Base-by-base conservation (phyloP, 805 yeast genomes). In the Pichia membranifaciens region DNA sequence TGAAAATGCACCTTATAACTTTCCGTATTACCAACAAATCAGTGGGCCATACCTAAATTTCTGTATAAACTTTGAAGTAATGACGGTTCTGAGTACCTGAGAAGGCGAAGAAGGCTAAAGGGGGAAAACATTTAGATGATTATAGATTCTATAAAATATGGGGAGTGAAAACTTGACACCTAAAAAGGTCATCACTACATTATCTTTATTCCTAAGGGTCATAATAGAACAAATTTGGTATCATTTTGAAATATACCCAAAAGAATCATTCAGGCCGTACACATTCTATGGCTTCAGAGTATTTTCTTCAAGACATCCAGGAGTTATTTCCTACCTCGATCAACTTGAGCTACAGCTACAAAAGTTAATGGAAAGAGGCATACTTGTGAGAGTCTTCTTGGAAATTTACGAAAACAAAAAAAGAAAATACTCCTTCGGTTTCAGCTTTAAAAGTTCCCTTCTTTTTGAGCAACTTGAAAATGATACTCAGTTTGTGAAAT, bases 171-270 rank as follows among this genome's bases (percentile, higher is more conserved):
- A 34, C 17, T 20, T 43, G 8, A 42, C 43, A 10, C 38, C 47
- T 3, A 4, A 5, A 7, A 18, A 33, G 12, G 29, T 38, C 8
- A 20, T 47, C 2, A 20, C 39, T 16, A 34, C 23, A 7, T 12
- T 43, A 3, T 16, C 41, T 4, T 34, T 37, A 5, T 48, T 48
- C 31, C 15, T 48, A 6, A 21, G 50, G 7, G 50, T 39, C 2
- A 35, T 31, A 10, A 48, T 48, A 10, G 82, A 82, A 50, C 78
- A 78, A 37, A 67, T 82, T 1, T 61, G 82, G 42, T 81, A 75
- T 58, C 64, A 73, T 43, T 71, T 80, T 41, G 58, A 63, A 1
- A 62, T 84, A 0, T 84, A 84, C 54, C 82, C 82, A 0, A 55
- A 48, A 1, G 72, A 68, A 43, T 68, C 82, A 0, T 85, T 76